Percentiles rank a stretch among this genome's conserved stretches.
Conservation (phyloP, 169 alveolate species). For the Plasmodium vivax region DNA sequence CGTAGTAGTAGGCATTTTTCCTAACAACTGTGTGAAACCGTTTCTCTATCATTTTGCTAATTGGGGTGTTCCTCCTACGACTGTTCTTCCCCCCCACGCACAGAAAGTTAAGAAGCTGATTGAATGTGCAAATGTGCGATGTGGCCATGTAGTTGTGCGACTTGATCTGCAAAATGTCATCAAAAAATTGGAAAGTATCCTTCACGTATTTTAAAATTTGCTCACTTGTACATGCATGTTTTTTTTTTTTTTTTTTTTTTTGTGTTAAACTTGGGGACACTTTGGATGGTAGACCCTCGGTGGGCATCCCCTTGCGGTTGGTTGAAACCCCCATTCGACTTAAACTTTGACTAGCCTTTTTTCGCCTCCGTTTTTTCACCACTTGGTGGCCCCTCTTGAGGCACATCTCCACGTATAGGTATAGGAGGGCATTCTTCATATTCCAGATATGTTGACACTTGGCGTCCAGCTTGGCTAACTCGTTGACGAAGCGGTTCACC, state of each 20-base stretch:
- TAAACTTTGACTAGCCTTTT: background rate
- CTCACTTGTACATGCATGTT: background rate
- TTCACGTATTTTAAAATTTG: slow-evolving; percentile 15
- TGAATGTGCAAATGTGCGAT: slow-evolving; percentile 30
- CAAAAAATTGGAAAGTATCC: slow-evolving; percentile 8
- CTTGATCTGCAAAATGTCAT: slow-evolving; percentile 36
- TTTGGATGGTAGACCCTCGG: background rate
- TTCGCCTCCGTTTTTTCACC: background rate
- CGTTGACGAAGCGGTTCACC: slow-evolving; percentile 16
- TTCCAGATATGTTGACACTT: slow-evolving; percentile 55
- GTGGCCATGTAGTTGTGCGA: slow-evolving; percentile 64
- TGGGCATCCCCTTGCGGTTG: background rate
- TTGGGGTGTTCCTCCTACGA: background rate
- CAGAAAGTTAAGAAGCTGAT: slow-evolving; percentile 1
- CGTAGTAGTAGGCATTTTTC: slow-evolving; percentile 64
- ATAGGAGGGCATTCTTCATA: slow-evolving; percentile 26
- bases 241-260: background rate
- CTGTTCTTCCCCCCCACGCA: background rate
- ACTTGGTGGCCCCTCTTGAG: background rate
- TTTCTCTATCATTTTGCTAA: background rate
- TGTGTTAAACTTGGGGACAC: background rate
- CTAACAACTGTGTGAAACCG: slow-evolving; percentile 7
- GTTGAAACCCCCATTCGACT: background rate
- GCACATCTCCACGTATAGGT: slow-evolving; percentile 16
- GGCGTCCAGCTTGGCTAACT: slow-evolving; percentile 40